Evolutionary conservation across 23 red algal genomes (phyloP), one percentile per base, ranked within the genome.

Genomic region (Gracilaria caudata): DNA sequence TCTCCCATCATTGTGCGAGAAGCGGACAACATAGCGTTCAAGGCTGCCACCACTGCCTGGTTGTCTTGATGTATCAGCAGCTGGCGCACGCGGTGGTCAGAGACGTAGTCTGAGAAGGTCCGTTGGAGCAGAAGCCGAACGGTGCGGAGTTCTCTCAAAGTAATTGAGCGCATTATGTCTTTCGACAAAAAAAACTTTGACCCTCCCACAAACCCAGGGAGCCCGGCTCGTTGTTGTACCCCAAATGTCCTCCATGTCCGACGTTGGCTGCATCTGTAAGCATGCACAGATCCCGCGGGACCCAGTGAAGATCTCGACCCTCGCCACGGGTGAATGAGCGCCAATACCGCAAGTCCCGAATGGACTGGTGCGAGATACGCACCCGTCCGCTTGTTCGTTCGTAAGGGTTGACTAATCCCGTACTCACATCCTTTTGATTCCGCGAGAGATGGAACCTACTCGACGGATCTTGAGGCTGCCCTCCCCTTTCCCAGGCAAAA

Each of bases 161-260:
- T 74, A 43, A 79, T 79, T 3, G 43, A 56, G 3, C 56, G 39
- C 44, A 7, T 44, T 0, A 43, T 23, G 10, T 54, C 74, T 4
- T 24, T 7, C 25, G 10, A 43, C 11, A 13, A 2, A 43, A 79
- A 7, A 51, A 79, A 35, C 43, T 44, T 79, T 79, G 36, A 33
- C 74, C 74, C 74, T 79, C 74, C 74, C 44, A 79, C 74, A 54
- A 79, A 79, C 74, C 44, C 39, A 12, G 44, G 23, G 74, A 8
- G 7, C 40, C 44, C 1, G 36, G 25, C 19, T 33, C 51, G 30
- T 25, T 34, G 32, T 30, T 19, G 25, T 7, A 25, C 1, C 7
- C 74, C 74, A 79, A 79, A 4, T 5, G 54, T 20, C 74, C 74
- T 9, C 43, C 74, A 7, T 56, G 56, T 1, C 44, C 28, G 5